Base-by-base conservation (phyloP, 768 basidiomycete species). In the Suillus occidentalis region DNA sequence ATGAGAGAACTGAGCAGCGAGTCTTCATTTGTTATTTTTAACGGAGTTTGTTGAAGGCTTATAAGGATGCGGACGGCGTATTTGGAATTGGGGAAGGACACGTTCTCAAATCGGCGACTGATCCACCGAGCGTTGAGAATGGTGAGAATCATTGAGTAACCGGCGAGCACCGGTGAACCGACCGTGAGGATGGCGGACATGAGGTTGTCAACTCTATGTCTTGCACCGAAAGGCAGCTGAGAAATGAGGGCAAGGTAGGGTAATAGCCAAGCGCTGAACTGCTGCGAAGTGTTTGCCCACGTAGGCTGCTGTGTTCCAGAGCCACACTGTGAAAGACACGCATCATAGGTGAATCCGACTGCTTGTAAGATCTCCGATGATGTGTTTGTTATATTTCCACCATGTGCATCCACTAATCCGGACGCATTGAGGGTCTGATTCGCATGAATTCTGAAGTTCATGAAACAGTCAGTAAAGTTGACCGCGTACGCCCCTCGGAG, bases 171-270 rank as follows among this genome's bases (percentile, higher is more conserved):
- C 0, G 83, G 83, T 0, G 81, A 82, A 1, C 83, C 83, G 34
- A 84, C 68, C 1, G 81, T 78, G 47, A 84, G 72, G 16, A 84
- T 16, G 25, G 78, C 77, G 6, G 81, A 78, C 66, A 77, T 73
- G 40, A 83, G 70, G 56, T 84, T 82, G n/a, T 81, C 80, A 20
- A 75, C 67, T 28, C 70, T 77, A 60, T 77, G 76, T 16, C 67
- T 72, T 39, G 79, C 75, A 13, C 82, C 82, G 31, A 83, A 85
- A 0, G 83, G 84, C 14, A 85, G 77, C 53, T 83, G 83, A 0
- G 83, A 82, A 20, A 84, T 71, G 10, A 84, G 68, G 0, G 83
- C 82, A 14, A 85, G 76, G 76, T 81, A 84, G 7, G 84, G 84
- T 6, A 85, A 62, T 4, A 84, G 72, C 84, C 83, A 85, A 0